Conservation (phyloP, 1,284 basidiomycete genomes). For the Erythrobasidium hasegawianum region DNA sequence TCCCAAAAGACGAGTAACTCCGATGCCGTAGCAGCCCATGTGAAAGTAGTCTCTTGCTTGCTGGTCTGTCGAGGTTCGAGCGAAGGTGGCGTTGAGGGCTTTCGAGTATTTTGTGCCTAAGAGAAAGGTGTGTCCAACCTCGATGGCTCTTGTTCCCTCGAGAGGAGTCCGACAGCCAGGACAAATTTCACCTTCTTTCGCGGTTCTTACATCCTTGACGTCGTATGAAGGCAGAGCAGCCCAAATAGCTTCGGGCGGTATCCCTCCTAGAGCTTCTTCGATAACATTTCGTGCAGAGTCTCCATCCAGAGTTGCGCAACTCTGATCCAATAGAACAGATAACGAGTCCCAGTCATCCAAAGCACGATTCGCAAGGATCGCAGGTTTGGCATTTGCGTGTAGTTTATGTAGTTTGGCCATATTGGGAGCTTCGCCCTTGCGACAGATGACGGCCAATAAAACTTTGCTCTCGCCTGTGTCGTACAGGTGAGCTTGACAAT, state of each 20-base stretch:
- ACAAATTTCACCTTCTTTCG: constrained; percentile 44
- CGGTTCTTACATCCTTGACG: constrained; percentile 22
- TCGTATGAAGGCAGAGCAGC: constrained; percentile 33
- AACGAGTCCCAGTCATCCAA: constrained; percentile 33
- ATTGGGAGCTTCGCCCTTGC: constrained; percentile 39
- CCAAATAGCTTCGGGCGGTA: constrained; percentile 36
- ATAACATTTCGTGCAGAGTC: constrained; percentile 23
- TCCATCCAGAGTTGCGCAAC: constrained; percentile 34
- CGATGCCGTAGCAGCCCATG: constrained; percentile 52
- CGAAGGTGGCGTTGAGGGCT: constrained; percentile 41
- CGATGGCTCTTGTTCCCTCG: constrained; percentile 45
- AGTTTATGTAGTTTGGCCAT: constrained; percentile 41
- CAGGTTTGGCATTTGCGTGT: constrained; percentile 4
- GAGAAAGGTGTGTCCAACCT: constrained; percentile 50
- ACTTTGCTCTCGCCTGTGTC: constrained; percentile 12
- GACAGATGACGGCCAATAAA: constrained; percentile 42
- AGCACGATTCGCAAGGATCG: constrained; percentile 4
- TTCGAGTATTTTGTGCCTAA: constrained; percentile 48
- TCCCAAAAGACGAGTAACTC: constrained; percentile 49
- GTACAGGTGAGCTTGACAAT: constrained; percentile 28
- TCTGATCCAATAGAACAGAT: constrained; percentile 34
- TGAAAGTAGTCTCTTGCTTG: constrained; percentile 43
- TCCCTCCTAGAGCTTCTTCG: constrained; percentile 18
- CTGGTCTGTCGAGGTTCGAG: constrained; percentile 4
- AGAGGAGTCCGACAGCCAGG: constrained; percentile 35